Base-by-base conservation (phyloP, 371 early-diverging fungal species). In the Saksenaea vasiformis region DNA sequence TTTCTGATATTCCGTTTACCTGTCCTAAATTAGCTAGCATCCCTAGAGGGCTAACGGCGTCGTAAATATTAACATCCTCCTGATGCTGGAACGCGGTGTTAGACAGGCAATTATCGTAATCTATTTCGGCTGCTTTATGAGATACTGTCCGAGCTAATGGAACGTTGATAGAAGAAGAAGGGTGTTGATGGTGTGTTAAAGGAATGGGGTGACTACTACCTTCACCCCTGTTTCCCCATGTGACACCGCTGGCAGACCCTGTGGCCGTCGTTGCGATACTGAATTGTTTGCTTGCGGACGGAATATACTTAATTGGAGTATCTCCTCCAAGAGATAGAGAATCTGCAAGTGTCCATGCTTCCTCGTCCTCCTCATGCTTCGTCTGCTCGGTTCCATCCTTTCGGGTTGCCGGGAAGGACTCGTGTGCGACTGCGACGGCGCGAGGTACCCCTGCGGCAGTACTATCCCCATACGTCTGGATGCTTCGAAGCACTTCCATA, bases 401-500 rank as follows among this genome's bases (percentile, higher is more conserved):
- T 47, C 26, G 22, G 22, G 56, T 10, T 19, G 63, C 35, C 22
- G 55, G 27, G 27, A 54, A 19, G 26, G 54, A 28, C 17, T 67
- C 65, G 19, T 69, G 71, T 0, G 69, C 64, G 4, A 68, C 70
- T 24, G 36, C 35, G n/a, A 47, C 51, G 24, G 51, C 22, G 22
- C 24, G 51, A 8, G 22, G 17, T 26, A 22, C 24, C 17, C 53
- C 41, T 3, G 54, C 19, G 14, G 56, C 44, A 36, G 65, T 68
- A 51, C 68, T 74, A 26, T 69, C 68, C 9, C 56, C 70, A 36
- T 66, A 68, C 2, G 78, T 72, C 43, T 66, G 67, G 14, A 74
- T 72, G 41, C 79, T 79, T 9, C 71, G 62, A 24, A 79, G 39
- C 1, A 79, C 79, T 56, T 79, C 79, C 70, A 79, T 70, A 10